phyloP scores from a whole-genome alignment of 2,329 filamentous ascomycete species.

The Neofusicoccum laricinum region DNA sequence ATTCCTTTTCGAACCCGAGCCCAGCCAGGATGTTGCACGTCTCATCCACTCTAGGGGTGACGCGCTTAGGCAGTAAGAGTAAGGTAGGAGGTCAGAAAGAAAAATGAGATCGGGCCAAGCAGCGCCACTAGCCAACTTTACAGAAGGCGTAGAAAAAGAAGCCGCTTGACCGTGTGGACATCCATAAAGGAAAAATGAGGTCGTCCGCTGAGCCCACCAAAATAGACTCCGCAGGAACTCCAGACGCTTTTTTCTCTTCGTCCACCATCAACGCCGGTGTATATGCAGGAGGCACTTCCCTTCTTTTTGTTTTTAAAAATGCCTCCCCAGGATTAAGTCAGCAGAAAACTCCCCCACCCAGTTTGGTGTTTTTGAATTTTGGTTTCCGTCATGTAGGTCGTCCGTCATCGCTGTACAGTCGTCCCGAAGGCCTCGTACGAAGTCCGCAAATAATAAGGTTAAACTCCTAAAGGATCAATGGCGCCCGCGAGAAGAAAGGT shows the following conservation, averaged over 20 bases:
- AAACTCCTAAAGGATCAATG: background rate
- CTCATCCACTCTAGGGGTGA: background rate
- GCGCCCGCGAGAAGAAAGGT: background rate
- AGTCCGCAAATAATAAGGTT: background rate
- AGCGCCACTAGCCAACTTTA: background rate
- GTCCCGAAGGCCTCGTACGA: background rate
- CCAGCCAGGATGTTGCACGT: background rate
- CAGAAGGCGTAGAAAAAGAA: background rate
- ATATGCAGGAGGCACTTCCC: conserved; percentile 8
- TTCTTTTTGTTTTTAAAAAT: background rate
- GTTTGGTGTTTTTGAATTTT: background rate
- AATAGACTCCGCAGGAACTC: conserved; percentile 3
- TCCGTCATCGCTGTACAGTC: conserved; percentile 8
- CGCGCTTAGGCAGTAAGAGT: background rate
- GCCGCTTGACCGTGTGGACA: background rate
- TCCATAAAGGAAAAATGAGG: background rate
- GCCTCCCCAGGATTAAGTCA: conserved; percentile 6
- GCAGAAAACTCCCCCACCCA: background rate
- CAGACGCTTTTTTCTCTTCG: conserved; percentile 11
- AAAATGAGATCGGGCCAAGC: background rate
- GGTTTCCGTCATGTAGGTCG: conserved; percentile 5
- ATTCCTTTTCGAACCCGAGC: background rate
- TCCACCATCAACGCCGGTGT: conserved; percentile 11
- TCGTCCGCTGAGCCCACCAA: background rate
- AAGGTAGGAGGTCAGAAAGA: background rate